These are phyloP conservation scores for Boletus rubescentipes DNA, from an alignment of 768 basidiomycete genomes.

Conservation along the genomic window DNA sequence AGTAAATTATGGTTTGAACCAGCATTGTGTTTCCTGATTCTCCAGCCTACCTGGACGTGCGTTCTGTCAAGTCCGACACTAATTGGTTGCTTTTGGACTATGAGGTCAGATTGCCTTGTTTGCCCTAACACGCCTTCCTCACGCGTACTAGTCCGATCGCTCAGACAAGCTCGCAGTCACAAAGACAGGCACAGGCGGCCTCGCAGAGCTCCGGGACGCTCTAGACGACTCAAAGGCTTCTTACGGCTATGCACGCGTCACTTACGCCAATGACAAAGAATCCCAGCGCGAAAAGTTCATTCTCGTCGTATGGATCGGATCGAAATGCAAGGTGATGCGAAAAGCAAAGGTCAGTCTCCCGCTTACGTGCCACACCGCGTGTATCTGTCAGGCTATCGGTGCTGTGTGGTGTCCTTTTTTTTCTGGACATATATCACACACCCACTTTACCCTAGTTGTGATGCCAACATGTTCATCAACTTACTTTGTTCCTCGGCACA, in stretches of 20 bases:
- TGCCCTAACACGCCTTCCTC: constrained; percentile 20
- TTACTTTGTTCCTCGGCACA: constrained; percentile 19
- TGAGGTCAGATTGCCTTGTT: constrained; percentile 46
- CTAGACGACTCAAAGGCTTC: constrained; percentile 76
- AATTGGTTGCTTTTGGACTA: constrained; percentile 94
- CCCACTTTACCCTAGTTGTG: constrained; percentile 24
- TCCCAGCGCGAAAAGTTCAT: constrained; percentile 87
- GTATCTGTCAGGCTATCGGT: constrained; percentile 14
- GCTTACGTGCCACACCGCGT: constrained; percentile 18
- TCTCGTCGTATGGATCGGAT: constrained; percentile 81
- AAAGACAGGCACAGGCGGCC: constrained; percentile 75
- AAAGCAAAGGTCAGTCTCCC: constrained; percentile 72
- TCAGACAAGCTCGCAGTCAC: constrained; percentile 82
- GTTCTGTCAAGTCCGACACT: constrained; percentile 78
- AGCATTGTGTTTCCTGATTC: constrained; percentile 1
- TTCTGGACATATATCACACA: constrained; percentile 23
- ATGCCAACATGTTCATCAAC: constrained; percentile 28
- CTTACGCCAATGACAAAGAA: constrained; percentile 86
- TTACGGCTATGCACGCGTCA: constrained; percentile 81
- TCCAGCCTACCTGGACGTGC: constrained; percentile 84
- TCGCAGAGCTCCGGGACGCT: constrained; percentile 70
- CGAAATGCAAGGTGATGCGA: constrained; percentile 84
- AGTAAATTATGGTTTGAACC: constrained; percentile 14
- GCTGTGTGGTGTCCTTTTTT: constrained; percentile 9
- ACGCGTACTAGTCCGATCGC: constrained; percentile 53